These are phyloP conservation scores for Aspergillus fijiensis DNA, from an alignment of 2,329 filamentous ascomycete genomes.

Conservation along the genomic window DNA sequence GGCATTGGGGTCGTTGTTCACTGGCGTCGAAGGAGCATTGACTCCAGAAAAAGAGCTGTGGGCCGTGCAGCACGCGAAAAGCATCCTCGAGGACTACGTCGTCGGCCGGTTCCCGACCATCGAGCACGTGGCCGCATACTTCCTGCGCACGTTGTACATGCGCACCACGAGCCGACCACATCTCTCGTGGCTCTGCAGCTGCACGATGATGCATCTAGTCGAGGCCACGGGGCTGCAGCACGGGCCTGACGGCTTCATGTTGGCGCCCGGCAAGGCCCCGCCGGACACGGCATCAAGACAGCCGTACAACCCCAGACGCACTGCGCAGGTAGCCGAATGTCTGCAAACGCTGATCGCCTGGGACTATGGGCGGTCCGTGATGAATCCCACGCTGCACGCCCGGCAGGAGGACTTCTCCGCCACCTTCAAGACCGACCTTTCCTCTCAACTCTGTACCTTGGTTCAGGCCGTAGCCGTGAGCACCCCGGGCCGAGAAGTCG, in stretches of 20 bases:
- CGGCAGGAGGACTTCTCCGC: slow-evolving; percentile 19
- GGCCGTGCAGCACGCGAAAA: slow-evolving; percentile 38
- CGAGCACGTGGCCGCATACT: slow-evolving; percentile 42
- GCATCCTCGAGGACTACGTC: slow-evolving; percentile 43
- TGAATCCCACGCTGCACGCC: slow-evolving; percentile 21
- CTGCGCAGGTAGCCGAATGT: slow-evolving; percentile 30
- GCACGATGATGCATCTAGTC: slow-evolving; percentile 55
- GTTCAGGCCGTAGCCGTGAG: background rate
- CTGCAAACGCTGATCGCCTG: slow-evolving; percentile 33
- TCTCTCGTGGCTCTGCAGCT: slow-evolving; percentile 55
- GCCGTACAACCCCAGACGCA: slow-evolving; percentile 23
- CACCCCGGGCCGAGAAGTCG: background rate
- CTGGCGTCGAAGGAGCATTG: slow-evolving; percentile 5
- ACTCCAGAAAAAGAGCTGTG: slow-evolving; percentile 27
- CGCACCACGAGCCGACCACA: slow-evolving; percentile 53
- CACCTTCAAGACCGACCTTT: slow-evolving; percentile 3
- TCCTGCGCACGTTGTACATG: slow-evolving; percentile 52
- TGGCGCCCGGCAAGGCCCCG: slow-evolving; percentile 15
- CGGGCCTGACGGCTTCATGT: slow-evolving; percentile 17
- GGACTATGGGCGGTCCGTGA: slow-evolving; percentile 34
- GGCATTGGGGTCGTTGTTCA: slow-evolving; percentile 36
- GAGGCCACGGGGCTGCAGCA: slow-evolving; percentile 46
- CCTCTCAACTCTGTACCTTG: background rate
- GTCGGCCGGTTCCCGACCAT: slow-evolving; percentile 26
- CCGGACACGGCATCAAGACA: slow-evolving; percentile 7